Conservation (phyloP, 1,284 basidiomycete species). For the Cutaneotrichosporon cutaneum region DNA sequence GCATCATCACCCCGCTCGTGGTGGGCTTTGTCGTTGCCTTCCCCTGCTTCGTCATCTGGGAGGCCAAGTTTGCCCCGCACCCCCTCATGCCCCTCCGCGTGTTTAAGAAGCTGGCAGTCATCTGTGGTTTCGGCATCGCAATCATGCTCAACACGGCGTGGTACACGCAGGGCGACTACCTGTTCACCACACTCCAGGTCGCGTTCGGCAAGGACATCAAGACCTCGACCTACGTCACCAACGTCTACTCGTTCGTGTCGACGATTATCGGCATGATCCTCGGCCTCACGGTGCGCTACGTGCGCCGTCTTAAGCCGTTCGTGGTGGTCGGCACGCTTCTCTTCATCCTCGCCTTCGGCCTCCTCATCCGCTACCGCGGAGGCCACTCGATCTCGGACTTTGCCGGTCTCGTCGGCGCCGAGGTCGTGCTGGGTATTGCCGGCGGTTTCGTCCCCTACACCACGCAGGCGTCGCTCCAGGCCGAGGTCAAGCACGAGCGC, state of each 20-base stretch:
- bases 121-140: constrained; percentile 49
- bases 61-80: constrained; percentile 44
- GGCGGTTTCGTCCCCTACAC: constrained; percentile 53
- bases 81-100: constrained; percentile 51
- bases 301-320: constrained; percentile 52
- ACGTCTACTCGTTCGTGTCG: constrained; percentile 53
- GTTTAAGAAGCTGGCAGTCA: constrained; percentile 50
- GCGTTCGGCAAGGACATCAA: constrained; percentile 50
- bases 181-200: constrained; percentile 50
- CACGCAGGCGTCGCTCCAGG: constrained; percentile 51
- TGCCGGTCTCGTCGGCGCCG: constrained; percentile 50
- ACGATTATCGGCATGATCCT: constrained; percentile 49
- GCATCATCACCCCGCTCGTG: constrained; percentile 51
- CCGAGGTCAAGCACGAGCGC: constrained; percentile 51
- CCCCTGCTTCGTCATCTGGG: constrained; percentile 51
- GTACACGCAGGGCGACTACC: constrained; percentile 51
- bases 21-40: constrained; percentile 48
- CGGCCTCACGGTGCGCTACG: constrained; percentile 47
- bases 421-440: constrained; percentile 54
- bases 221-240: constrained; percentile 49
- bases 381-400: constrained; percentile 33
- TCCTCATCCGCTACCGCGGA: constrained; percentile 54
- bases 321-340: constrained; percentile 43
- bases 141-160: constrained; percentile 52
- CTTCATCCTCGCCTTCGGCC: constrained; percentile 48